These are phyloP conservation scores for Tulasnella sp. DNA, from an alignment of 768 basidiomycete species.

Conservation along the genomic window DNA sequence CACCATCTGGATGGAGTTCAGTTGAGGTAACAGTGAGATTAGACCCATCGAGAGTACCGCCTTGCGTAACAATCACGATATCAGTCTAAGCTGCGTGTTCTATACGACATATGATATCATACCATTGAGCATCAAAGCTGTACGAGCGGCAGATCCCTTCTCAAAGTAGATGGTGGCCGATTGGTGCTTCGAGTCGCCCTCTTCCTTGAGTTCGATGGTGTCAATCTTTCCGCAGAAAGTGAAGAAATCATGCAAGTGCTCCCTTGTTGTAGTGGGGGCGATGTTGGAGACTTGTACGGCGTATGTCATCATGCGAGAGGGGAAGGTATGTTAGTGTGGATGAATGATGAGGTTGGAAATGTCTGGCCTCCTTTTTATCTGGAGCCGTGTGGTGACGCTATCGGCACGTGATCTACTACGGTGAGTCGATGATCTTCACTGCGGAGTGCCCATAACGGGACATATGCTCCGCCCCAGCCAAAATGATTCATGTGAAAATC, in stretches of 20 bases:
- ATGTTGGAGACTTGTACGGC: slow-evolving; percentile 59
- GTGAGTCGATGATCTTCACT: neutral
- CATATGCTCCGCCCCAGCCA: neutral
- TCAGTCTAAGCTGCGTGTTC: neutral
- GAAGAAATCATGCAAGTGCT: slow-evolving; percentile 68
- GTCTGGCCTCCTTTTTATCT: neutral
- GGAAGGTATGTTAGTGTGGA: neutral
- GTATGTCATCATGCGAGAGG: slow-evolving; percentile 5
- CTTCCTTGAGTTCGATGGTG: slow-evolving; percentile 42
- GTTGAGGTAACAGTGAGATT: slow-evolving; percentile 62
- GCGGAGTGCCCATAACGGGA: neutral
- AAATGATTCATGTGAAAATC: neutral
- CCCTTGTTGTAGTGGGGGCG: slow-evolving; percentile 47
- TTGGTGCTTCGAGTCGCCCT: slow-evolving; percentile 28
- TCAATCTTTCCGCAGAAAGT: slow-evolving; percentile 68
- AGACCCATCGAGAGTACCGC: slow-evolving; percentile 60
- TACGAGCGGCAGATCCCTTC: slow-evolving; percentile 71
- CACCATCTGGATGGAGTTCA: slow-evolving; percentile 42
- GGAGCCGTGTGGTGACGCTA: neutral
- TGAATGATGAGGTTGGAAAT: neutral
- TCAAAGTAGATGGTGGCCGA: slow-evolving; percentile 71
- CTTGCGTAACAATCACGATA: slow-evolving; percentile 35
- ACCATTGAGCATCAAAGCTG: slow-evolving; percentile 59
- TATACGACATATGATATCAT: neutral
- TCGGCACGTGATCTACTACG: neutral